Evolutionary conservation across 2,329 filamentous ascomycete species (phyloP), one percentile per base, ranked within the genome.

Genomic region (Aspergillus uvarum): DNA sequence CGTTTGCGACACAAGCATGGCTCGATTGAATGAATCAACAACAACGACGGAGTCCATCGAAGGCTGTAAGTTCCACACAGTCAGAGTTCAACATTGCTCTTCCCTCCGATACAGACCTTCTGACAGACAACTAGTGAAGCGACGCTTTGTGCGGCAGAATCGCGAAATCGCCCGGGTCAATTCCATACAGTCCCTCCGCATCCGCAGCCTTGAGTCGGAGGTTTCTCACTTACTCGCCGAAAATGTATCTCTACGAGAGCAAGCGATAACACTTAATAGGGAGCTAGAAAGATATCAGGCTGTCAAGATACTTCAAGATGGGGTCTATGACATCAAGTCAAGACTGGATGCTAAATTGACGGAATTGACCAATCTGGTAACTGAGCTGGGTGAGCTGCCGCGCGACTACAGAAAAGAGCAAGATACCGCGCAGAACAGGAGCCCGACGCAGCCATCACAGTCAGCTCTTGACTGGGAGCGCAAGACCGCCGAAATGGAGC

Each of bases 151-250:
- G 63, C 78, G 86, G 58, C 86, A 89, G 71, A 89, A 89, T 70
- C 84, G 86, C 66, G 86, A 89, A 70, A 84, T 89, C 60, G 85
- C 86, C 60, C 81, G 84, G 65, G 84, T 80, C 62, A 88, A 89
- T 69, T 88, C 86, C 6, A 82, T 81, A 58, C 86, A 89, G 71
- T 87, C 85, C 4, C 78, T 87, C 52, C 85, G 85, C 51, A 88
- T 89, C 60, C 84, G 86, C 60, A 83, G 79, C 58, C 80, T 89
- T 54, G 86, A 89, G 70, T 79, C 81, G n/a, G 86, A 89, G 68
- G 80, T 85, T 44, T 82, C 84, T 44, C 81, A 84, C 53, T 77
- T 89, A 10, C 77, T 87, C 47, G 78, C 82, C 29, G 85, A 88
- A 60, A 88, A 88, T 65, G 76, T 87, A 21, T 78, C 81, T 3